These are phyloP conservation scores for Thymus quinquecostatus DNA, from an alignment of 257 asterid genomes.

Conservation along the genomic window DNA sequence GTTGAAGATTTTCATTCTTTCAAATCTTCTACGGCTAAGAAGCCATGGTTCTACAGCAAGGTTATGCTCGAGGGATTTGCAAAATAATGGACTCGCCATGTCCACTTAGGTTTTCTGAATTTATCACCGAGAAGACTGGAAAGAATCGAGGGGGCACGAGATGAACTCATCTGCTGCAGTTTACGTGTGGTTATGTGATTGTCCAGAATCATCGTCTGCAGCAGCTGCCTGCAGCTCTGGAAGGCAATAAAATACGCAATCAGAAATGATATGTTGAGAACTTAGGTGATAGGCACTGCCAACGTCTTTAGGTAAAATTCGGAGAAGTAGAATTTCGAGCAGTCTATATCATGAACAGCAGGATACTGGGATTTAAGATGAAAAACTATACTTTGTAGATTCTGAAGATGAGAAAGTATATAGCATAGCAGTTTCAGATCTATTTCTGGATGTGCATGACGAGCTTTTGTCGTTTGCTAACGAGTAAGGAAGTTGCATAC, in stretches of 20 bases:
- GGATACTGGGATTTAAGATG: no score
- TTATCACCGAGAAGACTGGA: slow-evolving; percentile 50
- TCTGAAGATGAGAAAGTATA: not conserved
- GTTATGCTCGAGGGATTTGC: slow-evolving; percentile 72
- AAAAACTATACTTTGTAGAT: no score
- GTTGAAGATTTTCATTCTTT: not conserved
- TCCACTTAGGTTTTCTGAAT: slow-evolving; percentile 46
- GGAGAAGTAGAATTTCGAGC: no score
- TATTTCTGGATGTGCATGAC: not conserved
- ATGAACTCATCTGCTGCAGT: slow-evolving; percentile 56
- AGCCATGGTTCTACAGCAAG: slow-evolving; percentile 45
- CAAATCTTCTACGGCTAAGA: not conserved
- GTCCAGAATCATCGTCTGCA: slow-evolving; percentile 69
- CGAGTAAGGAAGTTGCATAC: slow-evolving; percentile 41
- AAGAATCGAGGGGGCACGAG: slow-evolving; percentile 69
- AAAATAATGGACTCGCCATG: slow-evolving; percentile 66
- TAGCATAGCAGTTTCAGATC: not conserved
- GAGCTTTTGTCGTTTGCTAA: no score
- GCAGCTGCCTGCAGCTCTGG: slow-evolving; percentile 85
- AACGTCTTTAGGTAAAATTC: no score
- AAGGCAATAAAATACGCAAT: slow-evolving; percentile 31
- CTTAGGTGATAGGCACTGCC: not conserved
- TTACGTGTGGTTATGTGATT: slow-evolving; percentile 61
- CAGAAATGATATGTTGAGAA: not conserved
- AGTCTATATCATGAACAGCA: no score